phyloP scores from a whole-genome alignment of 1,284 basidiomycete species.

The Leccinum cinnamomeum region DNA sequence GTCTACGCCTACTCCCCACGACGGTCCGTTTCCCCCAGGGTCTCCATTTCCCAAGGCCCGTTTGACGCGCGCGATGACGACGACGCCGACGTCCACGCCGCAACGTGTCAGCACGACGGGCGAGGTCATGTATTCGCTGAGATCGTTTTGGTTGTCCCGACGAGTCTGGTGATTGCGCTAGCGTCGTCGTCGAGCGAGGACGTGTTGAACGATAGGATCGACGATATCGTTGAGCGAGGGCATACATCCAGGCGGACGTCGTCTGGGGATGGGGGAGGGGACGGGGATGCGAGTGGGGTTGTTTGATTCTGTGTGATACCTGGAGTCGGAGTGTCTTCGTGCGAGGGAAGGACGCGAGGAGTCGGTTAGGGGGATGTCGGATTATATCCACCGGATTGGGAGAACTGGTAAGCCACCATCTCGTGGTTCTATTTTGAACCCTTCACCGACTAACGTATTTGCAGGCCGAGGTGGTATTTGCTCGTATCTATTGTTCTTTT shows the following conservation, averaged over 20 bases:
- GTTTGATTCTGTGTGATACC: not conserved
- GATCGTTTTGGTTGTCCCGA: constrained; percentile 28
- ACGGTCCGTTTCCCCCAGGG: constrained; percentile 7
- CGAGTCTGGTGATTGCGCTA: constrained; percentile 26
- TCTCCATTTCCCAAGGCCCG: constrained; percentile 17
- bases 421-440: too few relatives aligned
- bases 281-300: not conserved
- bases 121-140: constrained; percentile 12
- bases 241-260: constrained; percentile 21
- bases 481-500: too few relatives aligned
- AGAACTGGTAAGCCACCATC: too few relatives aligned
- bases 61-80: constrained; percentile 2
- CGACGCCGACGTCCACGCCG: not conserved
- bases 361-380: too few relatives aligned
- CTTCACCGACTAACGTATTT: too few relatives aligned
- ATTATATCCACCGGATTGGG: too few relatives aligned
- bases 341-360: too few relatives aligned
- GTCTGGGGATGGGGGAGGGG: not conserved
- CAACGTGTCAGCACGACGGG: constrained; percentile 11
- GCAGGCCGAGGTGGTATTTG: too few relatives aligned
- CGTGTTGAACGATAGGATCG: constrained; percentile 20
- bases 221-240: constrained; percentile 27
- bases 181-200: constrained; percentile 28
- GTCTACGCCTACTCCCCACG: not conserved
- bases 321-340: not conserved